Evolutionary conservation across 306 rosid species (phyloP), one percentile per base, ranked within the genome.

Genomic region (Pyrus bretschneideri): DNA sequence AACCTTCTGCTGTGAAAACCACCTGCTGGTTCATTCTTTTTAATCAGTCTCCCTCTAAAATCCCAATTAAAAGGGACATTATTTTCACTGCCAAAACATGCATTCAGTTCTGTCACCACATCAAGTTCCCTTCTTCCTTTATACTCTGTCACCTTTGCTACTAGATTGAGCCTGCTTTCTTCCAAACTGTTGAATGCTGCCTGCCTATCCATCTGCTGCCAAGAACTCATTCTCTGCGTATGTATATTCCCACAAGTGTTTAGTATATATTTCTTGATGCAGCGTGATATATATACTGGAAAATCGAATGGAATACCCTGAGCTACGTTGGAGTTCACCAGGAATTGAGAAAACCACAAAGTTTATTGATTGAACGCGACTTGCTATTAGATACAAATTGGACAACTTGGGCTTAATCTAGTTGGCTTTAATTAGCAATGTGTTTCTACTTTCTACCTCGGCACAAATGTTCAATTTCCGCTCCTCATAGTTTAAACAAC

Each of bases 61-160:
- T 22, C 76, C 79, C 76, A 78, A 25, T 66, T 40, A 2, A 62
- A 44, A 29, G 45, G 70, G 31, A 13, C 57, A 21, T 31, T 38
- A 62, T 58, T 67, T 67, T 52, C 69, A 22, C 75, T 29, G 23
- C 83, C 85, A 58, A 85, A 81, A 70, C 65, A 54, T 67, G 76
- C 64, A 38, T 76, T 68, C 73, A 81, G 5, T 22, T 81, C 85
- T 68, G 72, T 27, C 52, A 81, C 63, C 77, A 85, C 85, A 55
- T 70, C 40, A 14, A 73, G 65, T 17, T 66, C 52, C 70, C 73
- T 79, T 71, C 70, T 81, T 69, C 88, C 86, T 69, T 46, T 51
- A 69, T 33, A 73, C 10, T 62, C 21, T 73, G 79, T 63, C 74
- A 72, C 83, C 22, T 71, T 55, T 68, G 78, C 75, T 38, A 63